These are phyloP conservation scores for Fusarium ramigenum DNA, from an alignment of 2,329 filamentous ascomycete species.

Conservation along the genomic window DNA sequence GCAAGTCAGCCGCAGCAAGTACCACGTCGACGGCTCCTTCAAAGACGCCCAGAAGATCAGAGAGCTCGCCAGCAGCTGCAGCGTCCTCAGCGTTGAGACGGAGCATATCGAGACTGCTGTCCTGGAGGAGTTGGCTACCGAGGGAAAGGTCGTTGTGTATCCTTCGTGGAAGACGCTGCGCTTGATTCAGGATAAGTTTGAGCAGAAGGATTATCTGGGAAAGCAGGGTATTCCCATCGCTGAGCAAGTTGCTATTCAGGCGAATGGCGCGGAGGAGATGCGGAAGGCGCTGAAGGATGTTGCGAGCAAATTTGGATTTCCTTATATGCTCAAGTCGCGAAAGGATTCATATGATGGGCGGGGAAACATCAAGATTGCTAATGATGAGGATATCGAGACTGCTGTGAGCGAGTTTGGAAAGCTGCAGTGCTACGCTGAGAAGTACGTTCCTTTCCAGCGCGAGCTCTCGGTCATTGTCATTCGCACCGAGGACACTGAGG, in stretches of 20 bases:
- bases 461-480: constrained; percentile 96
- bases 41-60: constrained; percentile 82
- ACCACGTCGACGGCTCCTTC: constrained; percentile 87
- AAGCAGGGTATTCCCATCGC: constrained; percentile 76
- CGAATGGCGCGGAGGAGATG: constrained; percentile 61
- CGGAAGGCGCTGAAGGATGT: constrained; percentile 70
- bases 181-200: constrained; percentile 92
- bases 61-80: constrained; percentile 77
- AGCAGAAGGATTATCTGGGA: constrained; percentile 84
- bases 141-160: constrained; percentile 69
- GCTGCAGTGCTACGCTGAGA: constrained; percentile 85
- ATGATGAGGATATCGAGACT: constrained; percentile 60
- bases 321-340: constrained; percentile 91
- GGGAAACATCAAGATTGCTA: constrained; percentile 66
- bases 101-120: constrained; percentile 94
- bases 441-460: constrained; percentile 84
- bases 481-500: constrained; percentile 77
- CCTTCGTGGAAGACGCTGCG: constrained; percentile 88
- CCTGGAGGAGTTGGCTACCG: constrained; percentile 80
- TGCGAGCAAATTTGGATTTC: constrained; percentile 75
- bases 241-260: constrained; percentile 71
- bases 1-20: constrained; percentile 79
- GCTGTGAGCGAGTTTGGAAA: constrained; percentile 76
- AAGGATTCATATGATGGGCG: constrained; percentile 94
- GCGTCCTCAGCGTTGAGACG: constrained; percentile 92